phyloP scores from a whole-genome alignment of 257 asterid species.

The Datura wrightii region DNA sequence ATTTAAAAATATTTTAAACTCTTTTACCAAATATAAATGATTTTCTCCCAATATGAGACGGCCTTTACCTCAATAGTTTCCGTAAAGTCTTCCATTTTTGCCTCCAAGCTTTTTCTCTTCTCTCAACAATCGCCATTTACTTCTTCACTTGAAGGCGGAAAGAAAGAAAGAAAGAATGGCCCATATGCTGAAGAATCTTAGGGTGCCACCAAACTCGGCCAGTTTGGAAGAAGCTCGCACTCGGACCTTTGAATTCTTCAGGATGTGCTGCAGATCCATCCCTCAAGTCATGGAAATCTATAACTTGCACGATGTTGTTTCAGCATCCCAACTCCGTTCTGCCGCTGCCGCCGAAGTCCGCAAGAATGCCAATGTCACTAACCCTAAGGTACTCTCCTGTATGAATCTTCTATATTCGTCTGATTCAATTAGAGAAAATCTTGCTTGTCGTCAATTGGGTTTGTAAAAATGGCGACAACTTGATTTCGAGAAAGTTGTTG shows the following conservation, averaged over 20 bases:
- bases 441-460: not conserved
- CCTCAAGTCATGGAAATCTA: conserved; percentile 82
- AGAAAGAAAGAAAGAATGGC: not conserved
- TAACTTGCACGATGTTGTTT: conserved; percentile 68
- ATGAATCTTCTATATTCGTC: not conserved
- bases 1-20: too few relatives aligned
- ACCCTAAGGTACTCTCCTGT: conserved; percentile 65
- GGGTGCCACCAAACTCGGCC: conserved; percentile 80
- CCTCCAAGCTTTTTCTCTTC: not conserved
- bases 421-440: conserved; percentile 1
- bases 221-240: conserved; percentile 71
- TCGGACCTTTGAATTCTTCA: conserved; percentile 82
- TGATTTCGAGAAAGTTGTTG: too few relatives aligned
- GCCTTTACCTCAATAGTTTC: too few relatives aligned
- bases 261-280: conserved; percentile 84
- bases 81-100: too few relatives aligned
- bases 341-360: conserved; percentile 71
- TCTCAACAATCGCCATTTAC: not conserved
- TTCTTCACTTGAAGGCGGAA: not conserved
- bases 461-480: not conserved
- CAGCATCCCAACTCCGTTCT: conserved; percentile 78
- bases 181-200: conserved; percentile 61
- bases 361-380: conserved; percentile 67
- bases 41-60: too few relatives aligned
- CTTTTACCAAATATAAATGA: too few relatives aligned